phyloP scores from a whole-genome alignment of 768 basidiomycete species.

The Gloeopeniophorella convolvens region DNA sequence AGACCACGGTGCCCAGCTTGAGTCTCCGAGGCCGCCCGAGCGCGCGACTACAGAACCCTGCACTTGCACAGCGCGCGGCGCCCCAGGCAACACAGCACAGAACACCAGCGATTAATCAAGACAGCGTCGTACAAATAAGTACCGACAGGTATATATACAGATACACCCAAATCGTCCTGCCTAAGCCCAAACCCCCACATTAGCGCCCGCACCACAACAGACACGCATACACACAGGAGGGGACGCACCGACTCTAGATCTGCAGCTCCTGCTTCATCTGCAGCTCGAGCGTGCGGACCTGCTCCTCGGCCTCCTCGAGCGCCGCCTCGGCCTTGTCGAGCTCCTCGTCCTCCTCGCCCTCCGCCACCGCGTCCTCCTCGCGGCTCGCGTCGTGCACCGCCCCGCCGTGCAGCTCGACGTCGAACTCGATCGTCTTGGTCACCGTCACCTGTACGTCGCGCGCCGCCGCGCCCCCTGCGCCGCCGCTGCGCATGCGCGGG shows the following conservation, averaged over 20 bases:
- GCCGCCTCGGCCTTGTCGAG: neutral
- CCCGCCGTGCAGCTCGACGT: conserved; percentile 9
- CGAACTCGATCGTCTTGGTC: conserved; percentile 17
- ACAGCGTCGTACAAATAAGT: too few relatives aligned
- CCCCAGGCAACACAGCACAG: too few relatives aligned
- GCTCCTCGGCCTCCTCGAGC: conserved; percentile 6
- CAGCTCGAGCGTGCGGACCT: conserved; percentile 10
- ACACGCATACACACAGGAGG: too few relatives aligned
- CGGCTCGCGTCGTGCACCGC: neutral
- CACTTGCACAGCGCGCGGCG: too few relatives aligned
- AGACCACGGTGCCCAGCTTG: too few relatives aligned
- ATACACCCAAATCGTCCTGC: too few relatives aligned
- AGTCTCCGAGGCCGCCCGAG: too few relatives aligned
- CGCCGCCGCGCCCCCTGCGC: neutral
- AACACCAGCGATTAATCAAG: too few relatives aligned
- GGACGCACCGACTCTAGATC: neutral
- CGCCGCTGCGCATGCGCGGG: neutral
- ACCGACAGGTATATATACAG: too few relatives aligned
- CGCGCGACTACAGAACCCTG: too few relatives aligned
- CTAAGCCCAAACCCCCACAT: too few relatives aligned
- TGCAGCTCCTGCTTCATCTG: conserved; percentile 17
- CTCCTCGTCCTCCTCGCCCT: neutral
- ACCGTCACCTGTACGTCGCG: conserved; percentile 14
- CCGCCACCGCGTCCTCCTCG: neutral
- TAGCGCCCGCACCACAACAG: too few relatives aligned